Base-by-base conservation (phyloP, 2,329 filamentous ascomycete genomes). In the Arthroderma sp. region DNA sequence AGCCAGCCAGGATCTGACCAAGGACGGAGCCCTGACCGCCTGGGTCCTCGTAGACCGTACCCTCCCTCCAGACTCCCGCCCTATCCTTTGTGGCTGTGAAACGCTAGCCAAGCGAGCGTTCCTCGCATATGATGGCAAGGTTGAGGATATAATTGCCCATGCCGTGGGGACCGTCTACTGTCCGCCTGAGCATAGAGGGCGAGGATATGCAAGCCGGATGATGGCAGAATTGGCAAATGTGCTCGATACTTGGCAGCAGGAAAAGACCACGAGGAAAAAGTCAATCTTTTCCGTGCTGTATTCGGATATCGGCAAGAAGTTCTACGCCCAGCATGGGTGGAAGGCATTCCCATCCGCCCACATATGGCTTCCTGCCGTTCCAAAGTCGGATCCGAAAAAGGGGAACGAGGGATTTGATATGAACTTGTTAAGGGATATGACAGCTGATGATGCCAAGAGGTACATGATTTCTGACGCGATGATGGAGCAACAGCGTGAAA, bases 161-260 rank as follows among this genome's bases (percentile, higher is more conserved):
- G 86, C 83, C 4, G 74, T 93, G 46, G 84, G 80, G 9, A 85
- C 81, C 48, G 86, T 93, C n/a, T 91, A 81, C 60, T 86, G 80
- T 3, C 73, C 78, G 36, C 72, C 76, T 0, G 69, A 77, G 54
- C 77, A 77, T 59, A 68, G 86, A 46, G 80, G 82, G 3, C 74
- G 72, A 52, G 83, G 85, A 15, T 94, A 94, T 63, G 86, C 85
- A 0, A 75, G 73, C 46, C 72, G 81, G 45, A 88, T 91, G 80
- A 74, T 88, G 61, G 61, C 63, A 36, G 78, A 88, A 53, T 59
- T 91, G 32, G 78, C 74, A 9, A 64, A 66, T 42, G 66, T 64
- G 43, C 56, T 80, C 36, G 67, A 70, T 50, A 71, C 64, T 2
- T 73, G 73, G 65, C 72, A 77, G 52, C 63, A 66, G 47, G 68